Conservation (phyloP, 345 rosid species). For the Lepidium aucheri region DNA sequence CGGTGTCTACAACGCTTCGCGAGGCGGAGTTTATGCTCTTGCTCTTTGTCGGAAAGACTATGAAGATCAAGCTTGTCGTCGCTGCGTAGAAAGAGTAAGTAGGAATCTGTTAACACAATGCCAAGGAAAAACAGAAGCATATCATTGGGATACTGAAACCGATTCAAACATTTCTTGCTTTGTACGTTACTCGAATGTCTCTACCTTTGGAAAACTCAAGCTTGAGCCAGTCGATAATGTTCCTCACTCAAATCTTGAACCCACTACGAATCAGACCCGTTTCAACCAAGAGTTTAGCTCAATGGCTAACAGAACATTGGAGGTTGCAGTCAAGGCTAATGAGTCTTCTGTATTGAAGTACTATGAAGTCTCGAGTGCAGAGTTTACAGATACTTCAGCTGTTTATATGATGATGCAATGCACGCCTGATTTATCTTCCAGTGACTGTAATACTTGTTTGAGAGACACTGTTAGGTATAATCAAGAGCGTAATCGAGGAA, state of each 20-base stretch:
- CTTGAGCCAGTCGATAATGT: not conserved
- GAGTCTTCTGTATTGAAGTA: slow-evolving; percentile 32
- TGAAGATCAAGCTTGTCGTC: slow-evolving; percentile 19
- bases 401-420: slow-evolving; percentile 45
- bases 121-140: slow-evolving; percentile 32
- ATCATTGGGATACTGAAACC: slow-evolving; percentile 16
- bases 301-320: slow-evolving; percentile 16
- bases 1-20: slow-evolving; percentile 28
- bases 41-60: slow-evolving; percentile 35
- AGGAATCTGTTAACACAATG: slow-evolving; percentile 20
- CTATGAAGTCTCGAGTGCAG: slow-evolving; percentile 31
- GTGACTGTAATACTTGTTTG: slow-evolving; percentile 33
- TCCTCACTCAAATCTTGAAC: not conserved
- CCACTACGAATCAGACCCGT: slow-evolving; percentile 3
- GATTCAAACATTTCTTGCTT: slow-evolving; percentile 23
- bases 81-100: slow-evolving; percentile 16
- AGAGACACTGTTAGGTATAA: not conserved
- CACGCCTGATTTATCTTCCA: slow-evolving; percentile 43
- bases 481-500: slow-evolving; percentile 15
- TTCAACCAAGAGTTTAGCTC: slow-evolving; percentile 27
- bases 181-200: slow-evolving; percentile 31
- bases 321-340: slow-evolving; percentile 12
- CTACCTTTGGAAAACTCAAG: slow-evolving; percentile 23
- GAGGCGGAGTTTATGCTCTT: slow-evolving; percentile 31
- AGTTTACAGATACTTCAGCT: not conserved